Percentiles rank a stretch among this genome's conserved stretches.
phyloP scores from a whole-genome alignment of 345 rosid species.

The Ricinus communis region DNA sequence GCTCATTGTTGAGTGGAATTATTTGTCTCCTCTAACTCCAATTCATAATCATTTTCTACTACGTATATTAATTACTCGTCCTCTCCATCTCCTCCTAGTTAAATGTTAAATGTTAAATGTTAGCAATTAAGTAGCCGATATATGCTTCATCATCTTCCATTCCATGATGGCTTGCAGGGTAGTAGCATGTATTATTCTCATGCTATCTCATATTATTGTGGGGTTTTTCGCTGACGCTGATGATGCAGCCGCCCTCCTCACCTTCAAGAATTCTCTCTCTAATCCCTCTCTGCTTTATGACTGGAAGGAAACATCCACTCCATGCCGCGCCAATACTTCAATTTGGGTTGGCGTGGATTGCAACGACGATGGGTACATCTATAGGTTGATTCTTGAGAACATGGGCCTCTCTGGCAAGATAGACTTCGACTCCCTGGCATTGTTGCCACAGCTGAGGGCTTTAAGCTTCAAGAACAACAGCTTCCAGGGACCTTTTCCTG shows the following conservation, averaged over 20 bases:
- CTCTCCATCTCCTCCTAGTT: too few species aligned
- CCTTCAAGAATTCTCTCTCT: conserved; percentile 53
- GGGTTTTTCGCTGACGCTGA: too few species aligned
- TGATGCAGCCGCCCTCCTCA: conserved; percentile 48
- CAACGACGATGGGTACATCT: conserved; percentile 27
- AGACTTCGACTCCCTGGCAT: conserved; percentile 40
- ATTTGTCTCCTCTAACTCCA: too few species aligned
- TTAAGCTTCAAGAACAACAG: conserved; percentile 60
- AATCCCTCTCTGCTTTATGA: conserved; percentile 25
- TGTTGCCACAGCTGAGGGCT: conserved; percentile 38
- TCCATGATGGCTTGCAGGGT: neutral
- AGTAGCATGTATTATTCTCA: neutral
- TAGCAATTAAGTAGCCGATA: too few species aligned
- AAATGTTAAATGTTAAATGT: too few species aligned
- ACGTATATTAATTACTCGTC: too few species aligned
- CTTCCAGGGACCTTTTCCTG: conserved; percentile 61
- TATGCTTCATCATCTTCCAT: too few species aligned
- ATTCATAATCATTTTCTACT: too few species aligned
- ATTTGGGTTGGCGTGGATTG: conserved; percentile 68
- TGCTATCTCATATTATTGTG: too few species aligned
- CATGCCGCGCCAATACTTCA: conserved; percentile 29
- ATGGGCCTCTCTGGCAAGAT: conserved; percentile 56
- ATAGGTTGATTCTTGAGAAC: conserved; percentile 47
- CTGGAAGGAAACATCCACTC: conserved; percentile 43
- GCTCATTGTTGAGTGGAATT: too few species aligned